Evolutionary conservation across 2,329 filamentous ascomycete species (phyloP), one percentile per base, ranked within the genome.

Genomic region (Colletotrichum sp.): DNA sequence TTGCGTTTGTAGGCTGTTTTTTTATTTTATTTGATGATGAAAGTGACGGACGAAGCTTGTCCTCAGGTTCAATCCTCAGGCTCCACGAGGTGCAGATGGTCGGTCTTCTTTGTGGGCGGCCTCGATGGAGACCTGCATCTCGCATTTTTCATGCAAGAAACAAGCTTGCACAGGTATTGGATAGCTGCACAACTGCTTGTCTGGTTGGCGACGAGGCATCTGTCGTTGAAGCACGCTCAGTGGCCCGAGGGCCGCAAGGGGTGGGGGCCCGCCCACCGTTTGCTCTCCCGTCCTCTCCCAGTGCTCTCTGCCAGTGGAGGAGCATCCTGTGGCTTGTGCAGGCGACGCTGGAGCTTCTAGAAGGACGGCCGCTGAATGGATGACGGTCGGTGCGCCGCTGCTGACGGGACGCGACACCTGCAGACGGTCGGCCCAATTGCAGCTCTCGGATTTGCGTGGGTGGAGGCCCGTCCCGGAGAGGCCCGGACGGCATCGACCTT

Each of bases 401-500:
- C 30, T 72, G 64, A 72, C 55, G 48, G 52, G 52, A 63, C 63
- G 65, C 69, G 55, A 72, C 69, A 64, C 64, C 59, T 68, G 69
- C 28, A 48, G 18, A 2, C 24, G 16, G 18, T 30, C 39, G 26
- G 22, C 16, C 59, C 55, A 28, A 59, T 75, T 22, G 28, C 9
- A 36, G 36, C 32, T 24, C 62, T 48, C 22, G 52, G 68, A 32
- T 30, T 57, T 52, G 68, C 55, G 36, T 68, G 62, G 34, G 70
- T 68, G 73, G 73, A 72, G 73, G 73, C 73, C 73, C 73, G 69
- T 72, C 73, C 63, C 73, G 73, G 39, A 32, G 57, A 59, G 73
- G 69, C 73, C 73, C 73, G 68, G 57, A 48, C 68, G 68, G 68
- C 68, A 70, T 57, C 55, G 67, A 69, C 55, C 55, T 39, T 59